Percentiles rank a stretch among this genome's conserved stretches.
Conservation (phyloP, 805 yeast species). For the Candida peoriensis region DNA sequence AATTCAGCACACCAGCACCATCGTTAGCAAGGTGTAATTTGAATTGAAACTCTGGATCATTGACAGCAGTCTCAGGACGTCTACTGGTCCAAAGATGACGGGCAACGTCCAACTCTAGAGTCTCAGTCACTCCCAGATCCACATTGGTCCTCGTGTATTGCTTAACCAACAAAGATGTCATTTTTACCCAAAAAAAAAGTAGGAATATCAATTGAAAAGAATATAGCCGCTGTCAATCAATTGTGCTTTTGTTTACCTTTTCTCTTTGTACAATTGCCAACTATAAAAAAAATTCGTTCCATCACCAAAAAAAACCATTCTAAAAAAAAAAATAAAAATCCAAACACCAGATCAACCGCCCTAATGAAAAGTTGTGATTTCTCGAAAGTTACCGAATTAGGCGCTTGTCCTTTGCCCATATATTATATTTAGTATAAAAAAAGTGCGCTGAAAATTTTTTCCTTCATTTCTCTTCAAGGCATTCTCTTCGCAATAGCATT, state of each 20-base stretch:
- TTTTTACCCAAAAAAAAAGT: no score
- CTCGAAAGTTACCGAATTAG: slow-evolving; percentile 1
- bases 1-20: slow-evolving; percentile 22
- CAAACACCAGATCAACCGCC: slow-evolving; percentile 6
- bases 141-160: slow-evolving; percentile 6
- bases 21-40: slow-evolving; percentile 12
- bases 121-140: neutral
- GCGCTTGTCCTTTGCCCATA: no score
- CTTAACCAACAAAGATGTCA: neutral
- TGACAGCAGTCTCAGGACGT: neutral
- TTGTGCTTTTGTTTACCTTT: neutral
- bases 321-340: slow-evolving; percentile 1
- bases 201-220: no score
- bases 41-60: slow-evolving; percentile 21
- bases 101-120: slow-evolving; percentile 20
- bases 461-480: no score
- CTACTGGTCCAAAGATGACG: slow-evolving; percentile 18
- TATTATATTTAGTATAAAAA: no score
- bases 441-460: no score
- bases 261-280: slow-evolving; percentile 3
- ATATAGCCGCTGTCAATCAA: no score
- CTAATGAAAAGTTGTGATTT: neutral
- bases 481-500: no score
- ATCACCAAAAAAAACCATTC: neutral
- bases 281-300: slow-evolving; percentile 3